These are phyloP conservation scores for Penicillium crystallinum DNA, from an alignment of 495 filamentous ascomycete species.

Conservation along the genomic window DNA sequence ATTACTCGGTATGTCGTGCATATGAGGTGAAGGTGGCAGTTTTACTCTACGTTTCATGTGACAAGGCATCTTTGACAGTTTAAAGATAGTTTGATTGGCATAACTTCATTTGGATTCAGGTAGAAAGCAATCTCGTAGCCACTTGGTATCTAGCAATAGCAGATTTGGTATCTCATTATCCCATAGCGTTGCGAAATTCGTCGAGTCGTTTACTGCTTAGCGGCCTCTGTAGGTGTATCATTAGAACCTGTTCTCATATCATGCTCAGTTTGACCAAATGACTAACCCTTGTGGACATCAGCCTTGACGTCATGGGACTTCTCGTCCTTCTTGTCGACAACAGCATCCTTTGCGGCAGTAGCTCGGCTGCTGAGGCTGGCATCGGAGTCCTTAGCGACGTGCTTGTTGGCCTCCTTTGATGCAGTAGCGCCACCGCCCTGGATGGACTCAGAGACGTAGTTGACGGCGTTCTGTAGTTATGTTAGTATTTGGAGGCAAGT, in stretches of 20 bases:
- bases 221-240: not conserved
- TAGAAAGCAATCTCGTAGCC: not conserved
- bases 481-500: not conserved
- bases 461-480: constrained; percentile 9
- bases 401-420: constrained; percentile 22
- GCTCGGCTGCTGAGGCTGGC: constrained; percentile 15
- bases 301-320: constrained; percentile 16
- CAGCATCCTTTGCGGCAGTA: constrained; percentile 15
- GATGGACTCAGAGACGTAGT: constrained; percentile 20
- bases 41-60: too few relatives aligned
- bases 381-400: constrained; percentile 18
- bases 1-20: too few relatives aligned
- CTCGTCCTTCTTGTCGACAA: constrained; percentile 22
- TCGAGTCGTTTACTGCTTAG: not conserved
- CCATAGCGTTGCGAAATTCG: not conserved
- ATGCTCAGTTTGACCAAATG: too few relatives aligned
- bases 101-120: not conserved
- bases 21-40: too few relatives aligned
- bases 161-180: not conserved
- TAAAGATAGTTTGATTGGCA: not conserved
- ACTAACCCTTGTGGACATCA: constrained; percentile 21
- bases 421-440: constrained; percentile 16
- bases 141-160: not conserved
- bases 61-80: not conserved
- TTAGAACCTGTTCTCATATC: not conserved